Evolutionary conservation across 164 flowering plant genomes (phyloP), one percentile per base, ranked within the genome.

Genomic region (Chloranthus sessilifolius): DNA sequence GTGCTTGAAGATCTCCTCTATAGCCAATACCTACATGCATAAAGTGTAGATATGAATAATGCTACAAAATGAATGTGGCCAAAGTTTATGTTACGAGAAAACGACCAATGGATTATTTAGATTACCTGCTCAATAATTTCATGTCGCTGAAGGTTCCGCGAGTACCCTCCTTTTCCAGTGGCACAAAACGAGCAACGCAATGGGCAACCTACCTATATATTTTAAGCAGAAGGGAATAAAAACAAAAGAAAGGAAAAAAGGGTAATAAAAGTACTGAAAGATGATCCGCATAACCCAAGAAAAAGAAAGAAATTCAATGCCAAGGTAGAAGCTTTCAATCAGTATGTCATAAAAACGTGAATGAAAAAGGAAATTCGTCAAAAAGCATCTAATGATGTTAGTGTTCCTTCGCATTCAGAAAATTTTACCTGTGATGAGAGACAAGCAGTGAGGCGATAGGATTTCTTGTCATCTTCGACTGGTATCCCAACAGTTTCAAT

Each of bases 401-500:
- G 48, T 22, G 16, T n/a, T n/a, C n/a, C n/a, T n/a, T n/a, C n/a
- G n/a, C n/a, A n/a, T n/a, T n/a, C n/a, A 44, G 16, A 6, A 11
- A 15, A 1, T 12, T 6, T 16, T 45, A 94, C 97, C 95, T 94
- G 99, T 12, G 99, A 94, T 31, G 99, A 94, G 43, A 94, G 85
- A 59, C 99, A 94, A 11, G 96, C 97, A 33, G 99, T 94, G 43
- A 94, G 89, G 49, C 97, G 92, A 56, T 53, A 15, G 37, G 83
- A 72, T 60, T 90, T 95, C 53, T 79, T 85, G 22, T 76, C 80
- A 57, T 85, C 95, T 66, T 74, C 67, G 35, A 83, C 96, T 34
- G 99, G 99, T 67, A 94, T 94, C 31, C 99, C 99, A 59, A 94
- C 99, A 44, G 99, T 84, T 74, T 94, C 97, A 60, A 94, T 74